phyloP scores from a whole-genome alignment of 2,329 filamentous ascomycete species.

The Aspergillus sclerotialis region DNA sequence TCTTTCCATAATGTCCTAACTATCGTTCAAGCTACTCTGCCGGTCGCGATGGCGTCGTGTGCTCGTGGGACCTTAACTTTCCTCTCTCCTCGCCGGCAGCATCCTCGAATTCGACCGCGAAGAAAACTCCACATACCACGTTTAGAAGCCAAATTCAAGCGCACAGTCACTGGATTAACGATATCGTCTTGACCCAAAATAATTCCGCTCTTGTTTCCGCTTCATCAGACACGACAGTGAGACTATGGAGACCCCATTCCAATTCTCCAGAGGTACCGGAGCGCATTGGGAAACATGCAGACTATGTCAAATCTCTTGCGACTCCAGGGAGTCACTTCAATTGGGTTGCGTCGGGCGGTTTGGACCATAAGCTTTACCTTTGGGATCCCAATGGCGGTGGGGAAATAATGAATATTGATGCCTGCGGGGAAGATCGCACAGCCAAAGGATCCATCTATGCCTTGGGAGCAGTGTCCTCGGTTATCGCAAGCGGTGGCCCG shows the following conservation, averaged over 20 bases:
- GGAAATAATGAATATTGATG: constrained; percentile 76
- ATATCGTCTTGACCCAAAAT: constrained; percentile 72
- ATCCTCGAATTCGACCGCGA: constrained; percentile 11
- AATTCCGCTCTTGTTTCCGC: constrained; percentile 77
- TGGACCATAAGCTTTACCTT: constrained; percentile 84
- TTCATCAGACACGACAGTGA: constrained; percentile 89
- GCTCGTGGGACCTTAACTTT: constrained; percentile 73
- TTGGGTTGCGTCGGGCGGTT: constrained; percentile 90
- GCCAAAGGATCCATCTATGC: constrained; percentile 97
- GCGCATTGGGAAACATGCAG: constrained; percentile 85
- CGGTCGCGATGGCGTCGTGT: constrained; percentile 89
- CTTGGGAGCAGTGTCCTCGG: constrained; percentile 67
- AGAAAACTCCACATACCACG: constrained; percentile 38
- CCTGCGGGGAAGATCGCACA: constrained; percentile 64
- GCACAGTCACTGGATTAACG: constrained; percentile 95
- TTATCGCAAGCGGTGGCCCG: constrained; percentile 87
- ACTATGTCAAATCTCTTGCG: constrained; percentile 93
- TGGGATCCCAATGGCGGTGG: constrained; percentile 91
- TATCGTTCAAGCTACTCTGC: constrained; percentile 69
- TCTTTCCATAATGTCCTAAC: neutral
- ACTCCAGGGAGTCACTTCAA: constrained; percentile 63
- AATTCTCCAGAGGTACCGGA: constrained; percentile 58
- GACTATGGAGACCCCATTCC: constrained; percentile 76
- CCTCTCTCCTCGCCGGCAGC: constrained; percentile 26
- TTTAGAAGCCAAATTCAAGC: constrained; percentile 64